Base-by-base conservation (phyloP, 805 yeast species). In the Yarrowia bubula region DNA sequence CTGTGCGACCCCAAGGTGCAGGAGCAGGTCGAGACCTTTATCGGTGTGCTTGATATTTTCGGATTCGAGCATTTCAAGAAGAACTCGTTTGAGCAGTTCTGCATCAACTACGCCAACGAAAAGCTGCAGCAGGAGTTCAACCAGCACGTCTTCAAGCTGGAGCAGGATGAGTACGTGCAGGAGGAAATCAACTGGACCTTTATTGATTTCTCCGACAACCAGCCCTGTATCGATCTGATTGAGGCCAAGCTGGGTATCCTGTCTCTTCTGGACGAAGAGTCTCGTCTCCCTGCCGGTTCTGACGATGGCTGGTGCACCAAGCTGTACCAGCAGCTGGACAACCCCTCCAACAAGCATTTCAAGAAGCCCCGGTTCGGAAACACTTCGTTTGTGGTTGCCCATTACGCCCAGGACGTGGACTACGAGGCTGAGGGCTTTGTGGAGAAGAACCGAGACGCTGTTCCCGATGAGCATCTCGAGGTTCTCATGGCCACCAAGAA, bases 101-200 rank as follows among this genome's bases (percentile, higher is more conserved):
- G 99, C 80, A 92, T 92, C 77, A 92, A 92, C 76, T 92, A 92
- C 75, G 97, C 98, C 50, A 92, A 92, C 77, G 99, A 93, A 79
- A 93, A 93, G 77, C 82, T 93, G 71, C 98, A 93, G 77, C 98
- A 93, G 77, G 98, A 93, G 76, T 93, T 93, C 77, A 93, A 92
- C 72, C 98, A 92, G 79, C 98, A 93, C 73, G 98, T 93, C 64
- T 93, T 93, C 84, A 93, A 93, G 75, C 83, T 95, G 68, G 99
- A 93, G 75, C 98, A 95, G 80, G 97, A 92, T 73, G 98, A 95
- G 74, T 93, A 93, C 74, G 83, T 92, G 64, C 85, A 84, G 67
- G 98, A 93, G 78, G 89, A 92, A 73, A 92, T 93, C 69, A 95
- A 92, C 75, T 93, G 98, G 98, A 88, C 93, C 9, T 93, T 93